phyloP scores from a whole-genome alignment of 1,139 yeast species.

The Blastobotrys elegans region DNA sequence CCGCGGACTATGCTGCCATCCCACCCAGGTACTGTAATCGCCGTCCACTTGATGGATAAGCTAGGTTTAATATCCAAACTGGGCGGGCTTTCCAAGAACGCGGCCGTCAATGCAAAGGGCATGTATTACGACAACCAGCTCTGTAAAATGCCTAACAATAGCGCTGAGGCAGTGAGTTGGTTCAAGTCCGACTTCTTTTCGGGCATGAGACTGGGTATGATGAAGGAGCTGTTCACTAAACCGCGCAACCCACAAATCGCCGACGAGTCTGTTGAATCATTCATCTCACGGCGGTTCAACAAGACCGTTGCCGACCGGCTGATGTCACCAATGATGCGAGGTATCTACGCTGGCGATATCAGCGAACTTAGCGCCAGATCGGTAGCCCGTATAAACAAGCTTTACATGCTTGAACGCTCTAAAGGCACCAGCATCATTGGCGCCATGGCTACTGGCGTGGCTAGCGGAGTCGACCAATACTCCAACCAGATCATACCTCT shows the following conservation, averaged over 20 bases:
- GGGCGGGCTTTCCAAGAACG: constrained; percentile 45
- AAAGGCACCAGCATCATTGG: constrained; percentile 53
- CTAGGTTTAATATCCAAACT: constrained; percentile 41
- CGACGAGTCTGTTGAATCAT: constrained; percentile 72
- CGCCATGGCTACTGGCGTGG: constrained; percentile 34
- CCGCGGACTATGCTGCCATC: constrained; percentile 41
- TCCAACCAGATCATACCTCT: constrained; percentile 25
- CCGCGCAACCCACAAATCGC: constrained; percentile 24
- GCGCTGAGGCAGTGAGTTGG: constrained; percentile 25
- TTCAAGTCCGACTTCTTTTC: constrained; percentile 35
- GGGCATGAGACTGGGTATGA: constrained; percentile 34
- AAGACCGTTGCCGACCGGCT: constrained; percentile 54
- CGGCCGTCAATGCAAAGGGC: constrained; percentile 58
- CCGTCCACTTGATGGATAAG: constrained; percentile 37
- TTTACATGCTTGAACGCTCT: constrained; percentile 53
- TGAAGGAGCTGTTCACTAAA: constrained; percentile 36
- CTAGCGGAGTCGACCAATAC: constrained; percentile 28
- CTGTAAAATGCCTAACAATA: constrained; percentile 31
- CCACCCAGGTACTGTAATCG: constrained; percentile 33
- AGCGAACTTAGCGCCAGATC: constrained; percentile 59
- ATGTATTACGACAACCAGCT: constrained; percentile 40
- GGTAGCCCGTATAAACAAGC: constrained; percentile 36
- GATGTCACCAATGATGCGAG: constrained; percentile 78
- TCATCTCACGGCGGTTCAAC: constrained; percentile 68
- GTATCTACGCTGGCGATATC: constrained; percentile 87